Conservation (phyloP, 805 yeast genomes). For the Saccharomyces kudriavzevii region DNA sequence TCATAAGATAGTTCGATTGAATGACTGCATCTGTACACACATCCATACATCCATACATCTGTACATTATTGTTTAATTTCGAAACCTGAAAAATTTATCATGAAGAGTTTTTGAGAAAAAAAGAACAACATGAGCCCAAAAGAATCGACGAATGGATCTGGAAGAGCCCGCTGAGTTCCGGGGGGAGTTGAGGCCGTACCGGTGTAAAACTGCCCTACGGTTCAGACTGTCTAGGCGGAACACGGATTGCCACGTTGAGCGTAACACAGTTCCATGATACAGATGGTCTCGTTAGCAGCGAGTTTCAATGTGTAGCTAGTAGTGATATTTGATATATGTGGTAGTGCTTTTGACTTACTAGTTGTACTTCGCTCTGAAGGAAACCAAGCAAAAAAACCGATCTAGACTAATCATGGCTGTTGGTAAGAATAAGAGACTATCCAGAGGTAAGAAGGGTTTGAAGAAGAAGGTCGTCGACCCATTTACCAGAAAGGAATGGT, state of each 20-base stretch:
- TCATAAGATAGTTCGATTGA: not conserved
- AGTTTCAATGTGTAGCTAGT: not conserved
- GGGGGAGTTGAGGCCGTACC: not conserved
- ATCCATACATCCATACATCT: not conserved
- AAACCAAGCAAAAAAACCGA: slow-evolving; percentile 10
- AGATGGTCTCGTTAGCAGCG: not conserved
- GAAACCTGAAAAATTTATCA: too few species aligned
- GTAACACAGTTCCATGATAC: not conserved
- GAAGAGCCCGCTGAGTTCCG: not conserved
- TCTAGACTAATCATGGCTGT: slow-evolving; percentile 49
- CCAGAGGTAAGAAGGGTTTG: slow-evolving; percentile 91
- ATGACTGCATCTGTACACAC: not conserved
- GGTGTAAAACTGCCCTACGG: not conserved
- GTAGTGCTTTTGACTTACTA: not conserved
- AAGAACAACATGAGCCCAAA: not conserved
- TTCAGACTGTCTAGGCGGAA: not conserved
- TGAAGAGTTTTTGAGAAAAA: not conserved
- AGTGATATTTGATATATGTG: not conserved
- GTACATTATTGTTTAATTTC: too few species aligned
- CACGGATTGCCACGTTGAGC: not conserved
- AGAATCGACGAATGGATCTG: not conserved
- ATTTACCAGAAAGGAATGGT: slow-evolving; percentile 98
- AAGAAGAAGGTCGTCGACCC: slow-evolving; percentile 99
- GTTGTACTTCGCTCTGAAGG: not conserved
- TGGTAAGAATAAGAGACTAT: slow-evolving; percentile 77